Evolutionary conservation across 305 asterid genomes (phyloP), one percentile per base, ranked within the genome.

Genomic region (Fraxinus floribunda): DNA sequence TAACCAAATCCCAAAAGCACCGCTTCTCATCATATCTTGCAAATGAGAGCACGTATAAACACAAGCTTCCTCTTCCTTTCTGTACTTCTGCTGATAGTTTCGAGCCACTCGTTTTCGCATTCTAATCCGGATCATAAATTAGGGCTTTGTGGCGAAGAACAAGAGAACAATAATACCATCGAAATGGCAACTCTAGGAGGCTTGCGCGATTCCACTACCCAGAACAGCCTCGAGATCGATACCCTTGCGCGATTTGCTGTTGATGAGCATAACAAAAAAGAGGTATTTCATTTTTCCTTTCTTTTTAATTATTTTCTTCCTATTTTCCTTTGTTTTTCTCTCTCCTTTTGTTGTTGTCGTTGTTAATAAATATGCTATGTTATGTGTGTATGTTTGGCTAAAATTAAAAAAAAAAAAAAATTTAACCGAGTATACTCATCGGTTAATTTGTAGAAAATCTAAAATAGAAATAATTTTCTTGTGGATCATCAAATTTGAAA

Each of bases 161-260:
- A 24, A 62, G 82, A 71, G 22, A 44, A 3, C 49, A 80, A 66
- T 55, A 55, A 75, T 64, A 24, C 36, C 38, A 72, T 75, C 5
- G 62, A 79, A 29, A 93, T 91, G 97, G 88, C 95, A 38, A 85
- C 93, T 60, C 86, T 90, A 8, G 97, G 98, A 70, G 95, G 94
- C 75, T 78, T 88, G 18, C 79, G 36, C 16, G 91, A 85, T 83
- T 87, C 90, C 73, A 29, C 5, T 30, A 49, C 89, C 38, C 79
- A 68, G 72, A 84, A 84, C 30, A 80, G 85, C 60, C n/a, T 26
- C 6, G 94, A 91, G 82, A 77, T 87, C 86, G 88, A 91, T 11
- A 84, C 81, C 82, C 92, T 94, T 62, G 97, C 97, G 70, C 91
- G 81, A 78, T 94, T 94, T 81, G 98, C 98, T 1, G 90, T 94